Conservation (phyloP, 768 basidiomycete genomes). For the Filobasidium wieringae region DNA sequence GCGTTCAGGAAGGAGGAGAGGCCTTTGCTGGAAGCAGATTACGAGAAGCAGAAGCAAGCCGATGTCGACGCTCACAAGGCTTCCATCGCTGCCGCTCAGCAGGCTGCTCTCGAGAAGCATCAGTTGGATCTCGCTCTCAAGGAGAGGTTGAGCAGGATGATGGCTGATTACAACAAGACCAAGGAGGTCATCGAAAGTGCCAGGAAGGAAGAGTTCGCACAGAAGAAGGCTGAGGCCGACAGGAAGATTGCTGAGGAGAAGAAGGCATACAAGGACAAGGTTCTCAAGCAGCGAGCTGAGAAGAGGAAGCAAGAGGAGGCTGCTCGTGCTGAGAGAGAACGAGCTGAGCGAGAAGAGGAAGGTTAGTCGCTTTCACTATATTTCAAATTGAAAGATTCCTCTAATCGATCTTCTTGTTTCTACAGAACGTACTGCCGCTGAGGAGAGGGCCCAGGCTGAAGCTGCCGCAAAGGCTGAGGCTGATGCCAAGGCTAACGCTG, state of each 20-base stretch:
- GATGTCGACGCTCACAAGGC: constrained; percentile 61
- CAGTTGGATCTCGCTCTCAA: constrained; percentile 61
- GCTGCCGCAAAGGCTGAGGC: constrained; percentile 58
- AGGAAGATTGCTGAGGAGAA: constrained; percentile 76
- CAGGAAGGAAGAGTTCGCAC: constrained; percentile 56
- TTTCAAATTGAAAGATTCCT: constrained; percentile 1
- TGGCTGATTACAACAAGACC: constrained; percentile 54
- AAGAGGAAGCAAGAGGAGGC: constrained; percentile 44
- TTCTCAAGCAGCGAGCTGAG: constrained; percentile 54
- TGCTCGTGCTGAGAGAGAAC: constrained; percentile 38
- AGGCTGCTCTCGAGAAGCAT: constrained; percentile 50
- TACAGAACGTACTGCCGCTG: constrained; percentile 14
- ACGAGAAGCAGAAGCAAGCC: constrained; percentile 65
- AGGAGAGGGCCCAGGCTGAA: constrained; percentile 43
- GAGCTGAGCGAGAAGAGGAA: constrained; percentile 23
- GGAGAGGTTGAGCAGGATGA: constrained; percentile 58
- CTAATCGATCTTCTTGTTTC: neutral
- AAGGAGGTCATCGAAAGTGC: constrained; percentile 49
- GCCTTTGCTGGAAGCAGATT: constrained; percentile 72
- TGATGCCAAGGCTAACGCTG: constrained; percentile 31
- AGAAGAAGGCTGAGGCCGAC: constrained; percentile 49
- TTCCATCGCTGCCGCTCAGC: constrained; percentile 50
- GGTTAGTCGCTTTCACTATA: constrained; percentile 25
- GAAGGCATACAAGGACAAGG: constrained; percentile 51
- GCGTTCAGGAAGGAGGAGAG: constrained; percentile 88